Conservation (phyloP, 2,329 filamentous ascomycete genomes). For the Celoporthe dispersa region DNA sequence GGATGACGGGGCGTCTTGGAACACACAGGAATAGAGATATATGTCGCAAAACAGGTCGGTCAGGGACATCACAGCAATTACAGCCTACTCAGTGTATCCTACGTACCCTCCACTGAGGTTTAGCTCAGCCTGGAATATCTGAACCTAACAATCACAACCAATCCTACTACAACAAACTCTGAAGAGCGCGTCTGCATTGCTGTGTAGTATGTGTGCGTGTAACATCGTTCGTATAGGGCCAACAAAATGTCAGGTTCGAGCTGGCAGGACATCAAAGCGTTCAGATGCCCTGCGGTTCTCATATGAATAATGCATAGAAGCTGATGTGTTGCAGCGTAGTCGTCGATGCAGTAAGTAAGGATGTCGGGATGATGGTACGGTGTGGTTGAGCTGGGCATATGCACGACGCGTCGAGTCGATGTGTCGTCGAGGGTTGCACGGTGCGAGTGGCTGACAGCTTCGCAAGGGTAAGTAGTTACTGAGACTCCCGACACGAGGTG, state of each 20-base stretch:
- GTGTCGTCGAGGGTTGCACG: neutral
- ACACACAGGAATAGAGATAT: neutral
- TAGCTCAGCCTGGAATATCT: neutral
- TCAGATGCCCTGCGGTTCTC: neutral
- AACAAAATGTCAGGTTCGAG: neutral
- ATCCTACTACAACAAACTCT: neutral
- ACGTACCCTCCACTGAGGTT: neutral
- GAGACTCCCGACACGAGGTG: neutral
- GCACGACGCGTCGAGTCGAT: neutral
- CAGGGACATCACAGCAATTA: neutral
- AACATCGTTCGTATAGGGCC: neutral
- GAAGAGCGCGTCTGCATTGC: neutral
- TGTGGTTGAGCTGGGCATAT: neutral
- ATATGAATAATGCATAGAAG: neutral
- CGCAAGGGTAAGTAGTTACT: neutral
- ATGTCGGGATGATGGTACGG: neutral
- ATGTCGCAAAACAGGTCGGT: neutral
- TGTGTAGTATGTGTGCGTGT: neutral
- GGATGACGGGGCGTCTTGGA: neutral
- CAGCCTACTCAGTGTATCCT: neutral
- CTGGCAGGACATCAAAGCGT: neutral
- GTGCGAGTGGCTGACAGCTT: neutral
- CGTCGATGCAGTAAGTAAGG: neutral
- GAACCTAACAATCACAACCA: neutral
- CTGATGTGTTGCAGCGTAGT: neutral